Percentiles rank a stretch among this genome's conserved stretches.
Conservation (phyloP, 2,329 filamentous ascomycete genomes). For the Aspergillus sp. region DNA sequence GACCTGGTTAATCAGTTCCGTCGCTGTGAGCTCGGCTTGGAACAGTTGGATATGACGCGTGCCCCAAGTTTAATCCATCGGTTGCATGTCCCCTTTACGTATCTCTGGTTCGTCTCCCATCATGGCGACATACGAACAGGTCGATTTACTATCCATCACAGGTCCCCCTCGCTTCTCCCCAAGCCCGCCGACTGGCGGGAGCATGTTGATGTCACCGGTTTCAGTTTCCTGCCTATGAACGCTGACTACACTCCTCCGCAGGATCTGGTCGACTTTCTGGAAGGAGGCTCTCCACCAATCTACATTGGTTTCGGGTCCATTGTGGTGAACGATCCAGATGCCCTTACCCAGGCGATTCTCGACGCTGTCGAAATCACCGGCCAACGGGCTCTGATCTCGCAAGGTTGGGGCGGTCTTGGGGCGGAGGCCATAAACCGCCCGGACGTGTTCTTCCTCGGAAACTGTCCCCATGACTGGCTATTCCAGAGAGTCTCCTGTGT, state of each 20-base stretch:
- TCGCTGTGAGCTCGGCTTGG: conserved; percentile 61
- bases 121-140: conserved; percentile 1
- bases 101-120: conserved; percentile 78
- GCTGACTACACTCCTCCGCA: conserved; percentile 60
- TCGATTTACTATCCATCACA: conserved; percentile 11
- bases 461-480: conserved; percentile 81
- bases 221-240: conserved; percentile 67
- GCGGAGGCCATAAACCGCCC: conserved; percentile 62
- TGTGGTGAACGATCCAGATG: conserved; percentile 69
- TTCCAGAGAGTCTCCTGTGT: conserved; percentile 75
- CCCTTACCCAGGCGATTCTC: conserved; percentile 65
- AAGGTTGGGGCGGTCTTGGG: conserved; percentile 79
- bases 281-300: conserved; percentile 63
- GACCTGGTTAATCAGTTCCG: conserved; percentile 60
- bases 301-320: conserved; percentile 81
- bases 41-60: conserved; percentile 72
- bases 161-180: conserved; percentile 67
- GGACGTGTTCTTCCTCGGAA: conserved; percentile 74
- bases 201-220: conserved; percentile 69
- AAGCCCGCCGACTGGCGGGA: conserved; percentile 71
- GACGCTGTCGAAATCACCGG: conserved; percentile 63
- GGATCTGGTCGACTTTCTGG: conserved; percentile 61
- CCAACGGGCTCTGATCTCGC: conserved; percentile 72
- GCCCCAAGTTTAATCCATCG: conserved; percentile 73
- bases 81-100: conserved; percentile 74